Evolutionary conservation across 768 basidiomycete genomes (phyloP).

Genomic region (Mycena maculata): DNA sequence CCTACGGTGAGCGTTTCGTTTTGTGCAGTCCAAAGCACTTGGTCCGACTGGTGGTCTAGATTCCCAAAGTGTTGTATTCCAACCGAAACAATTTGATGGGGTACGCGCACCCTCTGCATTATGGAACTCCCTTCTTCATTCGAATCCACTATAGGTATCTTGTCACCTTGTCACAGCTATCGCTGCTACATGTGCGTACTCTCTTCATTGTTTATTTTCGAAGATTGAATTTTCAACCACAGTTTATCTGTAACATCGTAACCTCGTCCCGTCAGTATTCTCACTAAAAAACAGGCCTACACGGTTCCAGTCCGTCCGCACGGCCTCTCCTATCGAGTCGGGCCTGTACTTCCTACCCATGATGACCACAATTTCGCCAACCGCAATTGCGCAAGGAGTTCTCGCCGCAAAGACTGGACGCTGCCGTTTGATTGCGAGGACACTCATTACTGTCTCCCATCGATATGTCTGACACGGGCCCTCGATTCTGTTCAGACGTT

Average conservation of each 20-base stretch:
- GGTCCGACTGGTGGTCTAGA: too few relatives aligned
- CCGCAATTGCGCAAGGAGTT: constrained; percentile 51
- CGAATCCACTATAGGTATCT: neutral
- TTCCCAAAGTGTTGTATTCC: neutral
- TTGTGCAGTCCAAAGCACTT: neutral
- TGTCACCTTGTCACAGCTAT: neutral
- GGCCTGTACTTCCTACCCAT: constrained; percentile 50
- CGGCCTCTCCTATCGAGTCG: constrained; percentile 46
- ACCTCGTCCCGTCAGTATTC: neutral
- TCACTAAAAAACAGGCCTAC: constrained; percentile 11
- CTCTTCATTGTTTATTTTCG: neutral
- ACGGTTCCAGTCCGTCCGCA: constrained; percentile 53
- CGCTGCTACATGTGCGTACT: neutral
- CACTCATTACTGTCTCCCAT: too few relatives aligned
- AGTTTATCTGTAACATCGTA: constrained; percentile 16
- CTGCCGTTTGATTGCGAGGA: constrained; percentile 42
- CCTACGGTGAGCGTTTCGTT: constrained; percentile 11
- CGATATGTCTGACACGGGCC: too few relatives aligned
- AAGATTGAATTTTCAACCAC: neutral
- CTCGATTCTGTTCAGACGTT: neutral
- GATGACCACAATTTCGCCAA: constrained; percentile 47
- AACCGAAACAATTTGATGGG: neutral
- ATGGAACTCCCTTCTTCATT: neutral
- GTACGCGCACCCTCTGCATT: neutral
- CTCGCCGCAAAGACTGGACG: constrained; percentile 39